Conservation (phyloP, 2,329 filamentous ascomycete genomes). For the Rhexocercosporidium sp. region DNA sequence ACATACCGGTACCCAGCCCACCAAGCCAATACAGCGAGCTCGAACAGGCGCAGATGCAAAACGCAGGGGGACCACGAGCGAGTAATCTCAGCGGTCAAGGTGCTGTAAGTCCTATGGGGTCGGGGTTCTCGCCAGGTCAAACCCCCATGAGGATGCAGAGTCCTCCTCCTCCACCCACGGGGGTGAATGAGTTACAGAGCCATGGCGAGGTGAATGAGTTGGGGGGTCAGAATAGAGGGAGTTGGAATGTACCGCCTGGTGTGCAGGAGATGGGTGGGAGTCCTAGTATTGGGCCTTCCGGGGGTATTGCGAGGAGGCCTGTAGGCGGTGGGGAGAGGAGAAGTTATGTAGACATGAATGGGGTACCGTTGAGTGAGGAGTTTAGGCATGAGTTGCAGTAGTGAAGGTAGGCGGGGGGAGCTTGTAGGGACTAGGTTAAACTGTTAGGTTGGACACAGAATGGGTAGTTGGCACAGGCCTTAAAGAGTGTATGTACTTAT, state of each 20-base stretch:
- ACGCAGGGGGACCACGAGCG: not conserved
- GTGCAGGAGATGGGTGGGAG: conserved; percentile 20
- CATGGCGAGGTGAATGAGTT: conserved; percentile 9
- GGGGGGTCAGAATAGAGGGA: conserved; percentile 11
- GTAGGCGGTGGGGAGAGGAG: not conserved
- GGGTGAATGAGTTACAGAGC: not conserved
- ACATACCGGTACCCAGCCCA: conserved; percentile 8
- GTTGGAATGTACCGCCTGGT: conserved; percentile 11
- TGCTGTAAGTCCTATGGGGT: conserved; percentile 11
- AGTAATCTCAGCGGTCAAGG: not conserved
- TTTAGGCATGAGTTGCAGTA: conserved; percentile 26
- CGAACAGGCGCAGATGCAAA: conserved; percentile 9
- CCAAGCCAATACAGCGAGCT: conserved; percentile 22
- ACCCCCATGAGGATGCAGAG: conserved; percentile 1
- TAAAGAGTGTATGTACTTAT: not conserved
- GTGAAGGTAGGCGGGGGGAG: too few relatives aligned
- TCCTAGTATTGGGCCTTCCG: not conserved
- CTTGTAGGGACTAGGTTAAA: not conserved
- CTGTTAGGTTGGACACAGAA: not conserved
- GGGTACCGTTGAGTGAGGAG: conserved; percentile 28
- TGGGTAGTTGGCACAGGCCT: not conserved
- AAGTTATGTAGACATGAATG: conserved; percentile 30
- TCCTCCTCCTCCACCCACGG: not conserved
- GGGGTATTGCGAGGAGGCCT: conserved; percentile 12
- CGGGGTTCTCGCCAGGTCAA: not conserved